A percentile compares a stretch with the other conserved stretches of the same genome.
Conservation (phyloP, 192 early-diverging fungal genomes). For the Funneliformis geosporum region DNA sequence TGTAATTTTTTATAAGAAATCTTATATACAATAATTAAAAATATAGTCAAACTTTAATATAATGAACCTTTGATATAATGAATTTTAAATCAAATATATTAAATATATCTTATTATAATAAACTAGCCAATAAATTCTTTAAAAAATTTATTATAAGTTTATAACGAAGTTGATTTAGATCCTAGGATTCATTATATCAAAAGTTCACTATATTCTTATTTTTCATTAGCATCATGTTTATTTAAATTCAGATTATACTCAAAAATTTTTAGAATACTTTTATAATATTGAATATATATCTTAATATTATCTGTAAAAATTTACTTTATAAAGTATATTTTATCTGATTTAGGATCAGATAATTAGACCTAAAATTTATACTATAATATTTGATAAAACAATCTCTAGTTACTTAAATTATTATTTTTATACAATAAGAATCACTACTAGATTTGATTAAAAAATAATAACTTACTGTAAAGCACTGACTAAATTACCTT, state of each 20-base stretch:
- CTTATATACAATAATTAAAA: not conserved
- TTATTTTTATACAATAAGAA: not conserved
- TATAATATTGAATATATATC: not conserved
- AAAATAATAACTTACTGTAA: too few relatives aligned
- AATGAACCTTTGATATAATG: too few relatives aligned
- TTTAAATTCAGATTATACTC: not conserved
- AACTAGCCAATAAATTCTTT: too few relatives aligned
- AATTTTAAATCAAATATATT: too few relatives aligned
- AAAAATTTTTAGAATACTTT: not conserved
- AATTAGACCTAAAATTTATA: not conserved
- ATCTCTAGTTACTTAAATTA: too few relatives aligned
- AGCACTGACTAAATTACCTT: too few relatives aligned
- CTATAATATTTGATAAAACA: not conserved
- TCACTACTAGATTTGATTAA: too few relatives aligned
- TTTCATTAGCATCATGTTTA: not conserved
- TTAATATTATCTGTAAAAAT: not conserved
- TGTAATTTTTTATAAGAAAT: not conserved
- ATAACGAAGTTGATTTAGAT: too few relatives aligned
- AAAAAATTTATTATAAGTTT: too few relatives aligned
- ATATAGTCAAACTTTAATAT: too few relatives aligned
- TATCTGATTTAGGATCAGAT: not conserved
- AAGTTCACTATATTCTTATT: not conserved
- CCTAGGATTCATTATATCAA: too few relatives aligned
- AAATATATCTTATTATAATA: too few relatives aligned
- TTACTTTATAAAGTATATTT: not conserved